Conservation (phyloP, 2,329 filamentous ascomycete species). For the Colletotrichum echinochloae region DNA sequence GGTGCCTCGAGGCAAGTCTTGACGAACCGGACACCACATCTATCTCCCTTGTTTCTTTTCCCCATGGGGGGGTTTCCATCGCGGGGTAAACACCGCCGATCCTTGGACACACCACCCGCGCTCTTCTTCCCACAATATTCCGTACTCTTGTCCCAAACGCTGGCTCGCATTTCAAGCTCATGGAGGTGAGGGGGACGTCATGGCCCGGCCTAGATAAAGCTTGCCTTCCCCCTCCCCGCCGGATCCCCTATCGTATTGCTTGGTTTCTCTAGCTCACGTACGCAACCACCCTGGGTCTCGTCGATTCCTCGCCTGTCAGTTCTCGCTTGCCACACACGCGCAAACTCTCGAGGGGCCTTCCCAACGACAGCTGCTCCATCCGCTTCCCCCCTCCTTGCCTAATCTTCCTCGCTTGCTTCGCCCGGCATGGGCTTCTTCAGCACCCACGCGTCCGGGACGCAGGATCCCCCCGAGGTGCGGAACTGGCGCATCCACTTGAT, state of each 20-base stretch:
- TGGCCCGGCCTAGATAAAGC: constrained; percentile 35
- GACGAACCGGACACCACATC: constrained; percentile 23
- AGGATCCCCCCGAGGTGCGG: constrained; percentile 45
- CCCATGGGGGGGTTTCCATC: constrained; percentile 35
- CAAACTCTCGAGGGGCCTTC: neutral
- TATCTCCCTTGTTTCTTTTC: constrained; percentile 6
- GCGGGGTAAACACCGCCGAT: constrained; percentile 35
- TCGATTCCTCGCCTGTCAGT: neutral
- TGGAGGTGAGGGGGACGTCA: constrained; percentile 22
- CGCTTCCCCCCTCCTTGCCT: neutral
- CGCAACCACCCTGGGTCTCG: constrained; percentile 17
- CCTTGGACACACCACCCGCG: constrained; percentile 4
- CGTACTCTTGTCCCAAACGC: neutral
- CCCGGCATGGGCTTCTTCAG: constrained; percentile 44
- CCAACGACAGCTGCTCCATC: neutral
- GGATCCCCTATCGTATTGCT: neutral
- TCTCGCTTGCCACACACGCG: neutral
- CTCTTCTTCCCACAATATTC: neutral
- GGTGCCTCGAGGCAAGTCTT: constrained; percentile 29
- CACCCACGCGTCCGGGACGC: constrained; percentile 46
- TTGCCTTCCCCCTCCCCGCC: constrained; percentile 21
- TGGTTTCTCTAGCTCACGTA: constrained; percentile 6
- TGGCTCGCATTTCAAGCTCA: constrained; percentile 25
- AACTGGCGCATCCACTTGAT: constrained; percentile 47
- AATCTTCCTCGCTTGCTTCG: neutral